Conservation (phyloP, 2,329 filamentous ascomycete genomes). For the Berkeleyomyces rouxiae region DNA sequence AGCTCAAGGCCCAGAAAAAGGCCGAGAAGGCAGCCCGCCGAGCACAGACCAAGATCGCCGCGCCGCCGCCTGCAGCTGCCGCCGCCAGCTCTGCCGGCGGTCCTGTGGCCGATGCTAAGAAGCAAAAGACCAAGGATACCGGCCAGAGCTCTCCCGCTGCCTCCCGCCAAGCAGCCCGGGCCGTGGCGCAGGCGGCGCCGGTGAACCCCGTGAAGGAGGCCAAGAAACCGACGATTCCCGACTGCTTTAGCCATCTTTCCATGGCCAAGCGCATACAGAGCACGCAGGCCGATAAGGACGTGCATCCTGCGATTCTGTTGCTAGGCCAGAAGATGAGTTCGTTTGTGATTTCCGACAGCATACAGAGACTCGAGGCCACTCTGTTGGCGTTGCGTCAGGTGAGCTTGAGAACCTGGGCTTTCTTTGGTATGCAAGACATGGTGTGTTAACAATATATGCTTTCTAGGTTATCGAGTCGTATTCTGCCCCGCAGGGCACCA, state of each 20-base stretch:
- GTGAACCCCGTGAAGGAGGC: constrained; percentile 29
- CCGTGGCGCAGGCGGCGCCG: constrained; percentile 23
- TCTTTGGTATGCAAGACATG: background rate
- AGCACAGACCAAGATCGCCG: constrained; percentile 49
- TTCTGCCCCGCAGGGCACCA: constrained; percentile 67
- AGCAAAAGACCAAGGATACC: constrained; percentile 16
- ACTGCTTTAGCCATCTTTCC: constrained; percentile 68
- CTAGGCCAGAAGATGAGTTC: constrained; percentile 81
- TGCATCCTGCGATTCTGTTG: constrained; percentile 71
- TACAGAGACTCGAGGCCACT: constrained; percentile 72
- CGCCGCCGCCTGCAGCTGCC: constrained; percentile 26
- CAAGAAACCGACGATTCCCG: constrained; percentile 44
- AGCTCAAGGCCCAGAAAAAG: constrained; percentile 77
- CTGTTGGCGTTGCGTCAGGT: constrained; percentile 80
- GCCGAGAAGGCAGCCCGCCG: constrained; percentile 81
- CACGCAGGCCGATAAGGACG: constrained; percentile 50
- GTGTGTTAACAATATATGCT: constrained; percentile 12
- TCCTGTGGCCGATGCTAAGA: constrained; percentile 29
- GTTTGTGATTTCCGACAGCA: constrained; percentile 80
- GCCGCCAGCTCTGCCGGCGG: constrained; percentile 20
- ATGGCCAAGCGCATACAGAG: constrained; percentile 42
- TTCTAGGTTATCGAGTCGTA: constrained; percentile 78
- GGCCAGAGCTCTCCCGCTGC: constrained; percentile 15
- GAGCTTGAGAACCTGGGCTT: constrained; percentile 9
- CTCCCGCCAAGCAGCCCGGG: constrained; percentile 20